phyloP scores from a whole-genome alignment of 495 filamentous ascomycete genomes.

The Astrocystis sublimbata region DNA sequence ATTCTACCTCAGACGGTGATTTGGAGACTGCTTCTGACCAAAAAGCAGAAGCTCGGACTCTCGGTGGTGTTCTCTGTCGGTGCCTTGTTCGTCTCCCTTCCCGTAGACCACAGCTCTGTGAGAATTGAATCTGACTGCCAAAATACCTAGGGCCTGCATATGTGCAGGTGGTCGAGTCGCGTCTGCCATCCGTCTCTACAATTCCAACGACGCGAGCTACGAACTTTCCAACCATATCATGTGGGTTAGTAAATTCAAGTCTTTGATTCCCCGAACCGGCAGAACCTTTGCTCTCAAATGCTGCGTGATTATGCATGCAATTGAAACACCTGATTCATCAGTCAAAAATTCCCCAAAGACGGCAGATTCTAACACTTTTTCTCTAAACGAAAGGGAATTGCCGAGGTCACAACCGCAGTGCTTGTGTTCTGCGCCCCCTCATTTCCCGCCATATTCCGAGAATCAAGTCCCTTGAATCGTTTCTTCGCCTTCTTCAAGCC shows the following conservation, averaged over 20 bases:
- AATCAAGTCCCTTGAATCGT: not conserved
- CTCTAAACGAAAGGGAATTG: too few species aligned
- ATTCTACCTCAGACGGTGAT: not conserved
- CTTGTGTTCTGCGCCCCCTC: conserved; percentile 1
- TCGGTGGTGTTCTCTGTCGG: conserved; percentile 3
- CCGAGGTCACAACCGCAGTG: not conserved
- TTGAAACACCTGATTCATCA: too few species aligned
- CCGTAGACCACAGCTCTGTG: too few species aligned
- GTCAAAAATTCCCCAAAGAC: too few species aligned
- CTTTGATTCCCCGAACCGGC: too few species aligned
- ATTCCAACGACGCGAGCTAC: not conserved
- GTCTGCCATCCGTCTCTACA: not conserved
- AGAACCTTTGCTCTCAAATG: too few species aligned
- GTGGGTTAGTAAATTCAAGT: conserved; percentile 8
- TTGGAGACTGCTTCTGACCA: not conserved
- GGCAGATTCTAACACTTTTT: too few species aligned
- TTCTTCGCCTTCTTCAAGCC: not conserved
- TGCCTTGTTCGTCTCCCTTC: not conserved
- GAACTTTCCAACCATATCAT: not conserved
- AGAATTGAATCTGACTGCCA: not conserved
- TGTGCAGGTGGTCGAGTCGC: conserved; percentile 4
- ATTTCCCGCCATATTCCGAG: not conserved
- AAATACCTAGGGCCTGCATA: not conserved
- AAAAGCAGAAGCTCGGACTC: not conserved
- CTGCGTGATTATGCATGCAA: too few species aligned